phyloP scores from a whole-genome alignment of 2,329 filamentous ascomycete species.

The Alternaria longipes region DNA sequence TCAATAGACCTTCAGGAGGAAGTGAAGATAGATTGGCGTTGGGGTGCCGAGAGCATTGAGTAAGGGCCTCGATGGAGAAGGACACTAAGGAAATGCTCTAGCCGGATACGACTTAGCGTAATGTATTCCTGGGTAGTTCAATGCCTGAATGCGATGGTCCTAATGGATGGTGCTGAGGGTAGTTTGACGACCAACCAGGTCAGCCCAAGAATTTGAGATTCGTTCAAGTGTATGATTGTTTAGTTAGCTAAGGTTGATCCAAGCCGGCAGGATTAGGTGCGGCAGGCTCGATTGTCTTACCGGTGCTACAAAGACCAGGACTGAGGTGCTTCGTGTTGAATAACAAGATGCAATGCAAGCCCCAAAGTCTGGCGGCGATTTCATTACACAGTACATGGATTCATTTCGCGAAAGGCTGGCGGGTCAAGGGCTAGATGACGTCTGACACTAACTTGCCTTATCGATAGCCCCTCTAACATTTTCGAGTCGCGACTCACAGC shows the following conservation, averaged over 20 bases:
- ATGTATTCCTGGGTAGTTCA: no score
- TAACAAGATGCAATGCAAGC: no score
- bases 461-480: conserved; percentile 22
- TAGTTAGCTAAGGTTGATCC: not conserved
- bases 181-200: not conserved
- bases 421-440: not conserved
- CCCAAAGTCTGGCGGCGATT: no score
- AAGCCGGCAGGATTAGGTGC: no score
- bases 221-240: not conserved
- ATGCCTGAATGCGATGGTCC: no score
- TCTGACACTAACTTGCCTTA: conserved; percentile 6
- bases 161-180: not conserved
- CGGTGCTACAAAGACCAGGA: no score
- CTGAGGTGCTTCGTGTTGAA: no score
- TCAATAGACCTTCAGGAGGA: not conserved
- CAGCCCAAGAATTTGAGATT: not conserved
- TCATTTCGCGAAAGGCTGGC: not conserved
- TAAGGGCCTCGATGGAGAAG: not conserved
- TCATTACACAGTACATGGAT: not conserved
- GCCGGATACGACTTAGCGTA: not conserved
- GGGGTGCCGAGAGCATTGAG: not conserved
- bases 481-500: conserved; percentile 18
- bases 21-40: not conserved
- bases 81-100: not conserved
- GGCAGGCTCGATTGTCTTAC: no score